phyloP scores from a whole-genome alignment of 495 filamentous ascomycete species.

The Sordaria brevicollis region DNA sequence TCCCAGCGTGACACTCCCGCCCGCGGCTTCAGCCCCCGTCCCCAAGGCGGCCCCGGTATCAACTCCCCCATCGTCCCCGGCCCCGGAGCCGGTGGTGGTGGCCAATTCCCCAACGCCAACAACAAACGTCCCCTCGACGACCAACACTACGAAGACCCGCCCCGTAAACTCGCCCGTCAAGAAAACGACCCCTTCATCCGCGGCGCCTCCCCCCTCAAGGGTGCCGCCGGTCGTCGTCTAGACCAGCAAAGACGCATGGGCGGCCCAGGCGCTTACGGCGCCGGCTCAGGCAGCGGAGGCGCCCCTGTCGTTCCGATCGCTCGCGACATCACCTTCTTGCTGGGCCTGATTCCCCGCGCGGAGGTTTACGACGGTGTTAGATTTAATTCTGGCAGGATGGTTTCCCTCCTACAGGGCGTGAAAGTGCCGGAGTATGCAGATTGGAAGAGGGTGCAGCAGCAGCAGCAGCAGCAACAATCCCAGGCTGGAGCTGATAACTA shows the following conservation, averaged over 20 bases:
- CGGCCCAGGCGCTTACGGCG: constrained; percentile 26
- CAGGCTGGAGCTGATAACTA: not conserved
- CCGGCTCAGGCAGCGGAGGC: constrained; percentile 24
- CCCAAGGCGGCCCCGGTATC: constrained; percentile 40
- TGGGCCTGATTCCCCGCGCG: constrained; percentile 72
- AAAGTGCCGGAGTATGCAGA: constrained; percentile 49
- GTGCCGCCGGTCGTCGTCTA: constrained; percentile 66
- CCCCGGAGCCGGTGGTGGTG: no score
- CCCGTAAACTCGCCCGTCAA: constrained; percentile 51
- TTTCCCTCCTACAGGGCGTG: constrained; percentile 59
- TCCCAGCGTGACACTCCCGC: constrained; percentile 11
- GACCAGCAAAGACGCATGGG: constrained; percentile 63
- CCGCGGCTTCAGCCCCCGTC: constrained; percentile 34
- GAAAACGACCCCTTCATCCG: constrained; percentile 36
- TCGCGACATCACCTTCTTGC: constrained; percentile 67
- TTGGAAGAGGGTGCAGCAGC: constrained; percentile 19
- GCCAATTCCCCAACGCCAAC: not conserved
- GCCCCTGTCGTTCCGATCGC: constrained; percentile 45
- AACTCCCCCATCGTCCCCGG: constrained; percentile 49
- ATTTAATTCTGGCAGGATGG: constrained; percentile 61
- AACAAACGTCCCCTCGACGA: constrained; percentile 54
- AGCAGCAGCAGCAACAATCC: not conserved
- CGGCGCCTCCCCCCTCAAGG: constrained; percentile 80
- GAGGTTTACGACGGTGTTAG: constrained; percentile 54
- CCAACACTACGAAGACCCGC: constrained; percentile 72